Evolutionary conservation across 805 yeast genomes (phyloP).

Genomic region (Wickerhamiella bombiphila): DNA sequence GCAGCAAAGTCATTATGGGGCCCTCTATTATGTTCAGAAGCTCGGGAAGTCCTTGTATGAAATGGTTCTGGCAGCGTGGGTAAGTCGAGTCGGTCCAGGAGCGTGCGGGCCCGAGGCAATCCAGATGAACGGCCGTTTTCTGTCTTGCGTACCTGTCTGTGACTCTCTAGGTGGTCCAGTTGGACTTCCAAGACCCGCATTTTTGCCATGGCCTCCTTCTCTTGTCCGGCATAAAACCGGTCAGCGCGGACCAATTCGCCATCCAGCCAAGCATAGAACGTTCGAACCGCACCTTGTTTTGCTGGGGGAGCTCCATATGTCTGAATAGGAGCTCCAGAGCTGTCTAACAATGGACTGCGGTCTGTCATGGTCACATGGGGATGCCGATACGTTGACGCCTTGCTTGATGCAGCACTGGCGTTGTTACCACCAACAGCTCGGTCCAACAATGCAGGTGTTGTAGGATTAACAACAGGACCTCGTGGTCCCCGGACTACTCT

Average conservation of each 20-base stretch:
- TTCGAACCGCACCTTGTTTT: conserved; percentile 10
- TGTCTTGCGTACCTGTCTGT: conserved; percentile 17
- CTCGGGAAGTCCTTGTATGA: conserved; percentile 1
- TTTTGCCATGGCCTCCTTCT: conserved; percentile 44
- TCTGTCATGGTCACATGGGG: too few relatives aligned
- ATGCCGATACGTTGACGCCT: too few relatives aligned
- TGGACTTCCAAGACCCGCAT: conserved; percentile 54
- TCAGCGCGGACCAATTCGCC: conserved; percentile 46
- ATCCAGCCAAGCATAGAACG: conserved; percentile 57
- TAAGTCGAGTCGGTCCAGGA: conserved; percentile 9
- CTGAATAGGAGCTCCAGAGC: background rate
- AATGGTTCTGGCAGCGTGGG: conserved; percentile 11
- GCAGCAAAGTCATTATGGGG: conserved; percentile 4
- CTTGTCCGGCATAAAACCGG: conserved; percentile 43
- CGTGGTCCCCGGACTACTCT: too few relatives aligned
- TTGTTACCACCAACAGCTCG: too few relatives aligned
- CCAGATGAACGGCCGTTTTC: conserved; percentile 2
- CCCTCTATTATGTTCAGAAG: conserved; percentile 2
- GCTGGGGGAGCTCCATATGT: conserved; percentile 1
- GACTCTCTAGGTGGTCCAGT: conserved; percentile 39
- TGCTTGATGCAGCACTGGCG: too few relatives aligned
- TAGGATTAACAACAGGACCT: too few relatives aligned
- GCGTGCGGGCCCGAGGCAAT: background rate
- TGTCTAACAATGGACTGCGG: background rate
- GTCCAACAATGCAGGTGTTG: too few relatives aligned